Evolutionary conservation across 805 yeast genomes (phyloP), one percentile per base, ranked within the genome.

Genomic region (Dipodascopsis uninucleata): DNA sequence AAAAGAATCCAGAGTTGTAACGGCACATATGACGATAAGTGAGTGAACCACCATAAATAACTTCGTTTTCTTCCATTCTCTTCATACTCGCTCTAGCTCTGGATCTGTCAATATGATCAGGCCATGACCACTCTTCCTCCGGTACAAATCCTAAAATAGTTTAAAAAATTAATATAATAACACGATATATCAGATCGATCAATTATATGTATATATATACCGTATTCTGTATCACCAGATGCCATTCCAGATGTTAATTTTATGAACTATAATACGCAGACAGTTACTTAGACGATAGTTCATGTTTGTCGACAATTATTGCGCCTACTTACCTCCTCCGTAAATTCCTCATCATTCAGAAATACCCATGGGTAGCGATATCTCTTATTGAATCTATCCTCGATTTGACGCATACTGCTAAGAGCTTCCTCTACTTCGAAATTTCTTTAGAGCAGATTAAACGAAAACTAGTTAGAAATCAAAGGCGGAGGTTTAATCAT

Each of bases 281-380:
- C 10, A 8, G 10, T 5, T 6, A n/a, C 28, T 25, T 31, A 12
- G 9, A 18, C 16, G 9, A 5, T 17, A 7, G 7, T 18, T n/a
- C 34, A 5, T 5, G 7, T 16, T 21, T 9, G 12, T n/a, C n/a
- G n/a, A n/a, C n/a, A n/a, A n/a, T n/a, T n/a, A 14, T 14, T 26
- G 12, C 14, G 29, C 29, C 14, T 26, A 4, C 39, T 20, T 32
- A 41, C 47, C 31, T 86, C 93, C 2, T 85, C 88, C 40, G 78
- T 72, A 67, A 90, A 93, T 37, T 75, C 82, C 46, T 81, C 87
- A 63, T 90, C 96, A 65, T 90, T 90, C 58, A 90, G 72, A 65
- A 90, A 93, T 22, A 88, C 93, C 97, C 97, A 90, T 58, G 94
- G 97, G 62, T 90, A 90, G 53, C 84, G 74, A 68, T 69, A 89